A percentile compares a stretch with the other conserved stretches of the same genome.
Evolutionary conservation across 805 yeast genomes (phyloP).

Genomic region (Myxozyma sirexii): DNA sequence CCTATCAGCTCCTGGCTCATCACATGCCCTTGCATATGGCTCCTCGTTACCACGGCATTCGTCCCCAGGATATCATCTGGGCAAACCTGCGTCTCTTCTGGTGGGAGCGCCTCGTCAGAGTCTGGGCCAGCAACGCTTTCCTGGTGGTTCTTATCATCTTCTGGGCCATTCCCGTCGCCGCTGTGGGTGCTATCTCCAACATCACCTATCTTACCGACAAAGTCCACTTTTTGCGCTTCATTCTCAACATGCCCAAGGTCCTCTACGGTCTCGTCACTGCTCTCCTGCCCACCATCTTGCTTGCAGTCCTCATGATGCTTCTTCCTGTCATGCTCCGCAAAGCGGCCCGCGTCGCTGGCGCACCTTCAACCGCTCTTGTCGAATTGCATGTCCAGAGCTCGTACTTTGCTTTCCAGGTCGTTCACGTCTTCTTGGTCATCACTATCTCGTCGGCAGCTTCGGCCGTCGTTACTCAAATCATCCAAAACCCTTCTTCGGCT

Average conservation of each 20-base stretch:
- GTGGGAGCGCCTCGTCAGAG: constrained; percentile 59
- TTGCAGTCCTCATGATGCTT: constrained; percentile 80
- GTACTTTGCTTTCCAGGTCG: constrained; percentile 87
- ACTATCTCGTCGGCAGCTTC: constrained; percentile 85
- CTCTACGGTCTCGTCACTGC: constrained; percentile 86
- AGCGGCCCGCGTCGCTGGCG: constrained; percentile 76
- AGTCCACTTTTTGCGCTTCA: constrained; percentile 73
- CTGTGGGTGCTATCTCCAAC: constrained; percentile 91
- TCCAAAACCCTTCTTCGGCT: constrained; percentile 70
- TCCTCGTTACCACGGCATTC: constrained; percentile 59
- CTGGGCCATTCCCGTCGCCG: constrained; percentile 98
- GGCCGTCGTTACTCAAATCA: constrained; percentile 69
- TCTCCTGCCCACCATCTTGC: constrained; percentile 77
- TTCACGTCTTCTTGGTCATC: constrained; percentile 83
- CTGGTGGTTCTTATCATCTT: constrained; percentile 74
- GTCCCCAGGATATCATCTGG: constrained; percentile 89
- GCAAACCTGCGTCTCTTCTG: constrained; percentile 64
- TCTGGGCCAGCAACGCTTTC: constrained; percentile 56
- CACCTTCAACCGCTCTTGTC: constrained; percentile 67
- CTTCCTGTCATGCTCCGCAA: constrained; percentile 82
- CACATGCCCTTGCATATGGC: constrained; percentile 49
- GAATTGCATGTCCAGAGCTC: constrained; percentile 85
- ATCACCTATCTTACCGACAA: constrained; percentile 70
- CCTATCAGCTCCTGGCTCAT: constrained; percentile 72
- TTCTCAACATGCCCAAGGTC: constrained; percentile 68